Conservation (phyloP, 768 basidiomycete genomes). For the Phlebiopsis gigantea region DNA sequence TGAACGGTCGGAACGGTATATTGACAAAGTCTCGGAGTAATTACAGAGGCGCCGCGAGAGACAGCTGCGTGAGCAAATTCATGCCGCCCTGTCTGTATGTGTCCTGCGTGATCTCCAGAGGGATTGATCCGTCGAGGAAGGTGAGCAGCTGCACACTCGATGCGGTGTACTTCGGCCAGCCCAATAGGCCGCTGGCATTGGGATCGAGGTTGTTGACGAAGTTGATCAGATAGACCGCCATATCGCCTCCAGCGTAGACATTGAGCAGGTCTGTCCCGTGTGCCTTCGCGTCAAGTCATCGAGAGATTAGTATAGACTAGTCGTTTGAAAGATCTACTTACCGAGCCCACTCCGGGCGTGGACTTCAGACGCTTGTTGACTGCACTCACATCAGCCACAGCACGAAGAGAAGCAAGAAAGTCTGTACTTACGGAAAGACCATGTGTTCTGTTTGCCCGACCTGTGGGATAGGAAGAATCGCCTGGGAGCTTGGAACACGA, state of each 20-base stretch:
- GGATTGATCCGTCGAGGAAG: slow-evolving; percentile 4
- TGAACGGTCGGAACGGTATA: too few species aligned
- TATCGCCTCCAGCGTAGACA: slow-evolving; percentile 36
- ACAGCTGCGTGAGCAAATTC: slow-evolving; percentile 1
- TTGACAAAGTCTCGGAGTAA: too few species aligned
- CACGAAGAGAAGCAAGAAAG: too few species aligned
- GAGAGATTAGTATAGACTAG: too few species aligned
- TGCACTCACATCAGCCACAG: neutral
- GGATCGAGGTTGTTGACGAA: slow-evolving; percentile 40
- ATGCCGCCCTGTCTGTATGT: slow-evolving; percentile 4
- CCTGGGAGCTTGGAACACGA: slow-evolving; percentile 22
- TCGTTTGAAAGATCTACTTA: neutral
- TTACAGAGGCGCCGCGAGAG: too few species aligned
- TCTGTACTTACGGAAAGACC: slow-evolving; percentile 16
- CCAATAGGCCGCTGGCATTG: slow-evolving; percentile 30
- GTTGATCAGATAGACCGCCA: slow-evolving; percentile 43
- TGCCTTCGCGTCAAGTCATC: slow-evolving; percentile 24
- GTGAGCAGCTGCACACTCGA: neutral
- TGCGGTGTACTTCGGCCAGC: slow-evolving; percentile 39
- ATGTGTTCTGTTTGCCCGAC: slow-evolving; percentile 17
- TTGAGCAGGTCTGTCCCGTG: slow-evolving; percentile 40
- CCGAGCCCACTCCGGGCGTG: neutral
- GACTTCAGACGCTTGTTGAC: slow-evolving; percentile 12
- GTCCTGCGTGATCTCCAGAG: neutral
- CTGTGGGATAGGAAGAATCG: slow-evolving; percentile 20